These are phyloP conservation scores for Hanseniaspora vineae DNA, from an alignment of 805 yeast species.

Conservation along the genomic window DNA sequence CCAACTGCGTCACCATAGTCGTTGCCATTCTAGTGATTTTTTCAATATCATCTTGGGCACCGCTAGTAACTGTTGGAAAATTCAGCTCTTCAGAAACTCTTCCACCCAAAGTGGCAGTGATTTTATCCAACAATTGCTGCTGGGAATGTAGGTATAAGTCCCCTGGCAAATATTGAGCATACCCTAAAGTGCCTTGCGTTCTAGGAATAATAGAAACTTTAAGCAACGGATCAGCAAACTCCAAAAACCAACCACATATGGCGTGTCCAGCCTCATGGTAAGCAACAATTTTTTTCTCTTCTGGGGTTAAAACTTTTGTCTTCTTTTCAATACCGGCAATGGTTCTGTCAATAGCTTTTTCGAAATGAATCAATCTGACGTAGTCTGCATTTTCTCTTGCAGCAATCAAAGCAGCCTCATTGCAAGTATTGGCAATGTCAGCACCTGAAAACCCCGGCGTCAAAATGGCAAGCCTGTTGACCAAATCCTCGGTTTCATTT, in stretches of 20 bases:
- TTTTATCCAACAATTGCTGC: constrained; percentile 66
- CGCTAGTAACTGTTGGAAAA: constrained; percentile 77
- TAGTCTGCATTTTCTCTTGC: constrained; percentile 58
- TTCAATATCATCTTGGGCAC: constrained; percentile 87
- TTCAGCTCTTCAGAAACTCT: constrained; percentile 85
- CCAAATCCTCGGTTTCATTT: constrained; percentile 41
- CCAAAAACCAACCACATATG: constrained; percentile 84
- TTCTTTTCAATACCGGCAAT: constrained; percentile 90
- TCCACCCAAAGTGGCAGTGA: constrained; percentile 93
- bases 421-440: constrained; percentile 88
- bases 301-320: constrained; percentile 62
- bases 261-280: constrained; percentile 98
- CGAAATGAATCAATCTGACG: constrained; percentile 66
- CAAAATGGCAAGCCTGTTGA: constrained; percentile 78
- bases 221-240: constrained; percentile 78
- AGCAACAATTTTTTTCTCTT: constrained; percentile 77
- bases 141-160: constrained; percentile 71
- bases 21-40: constrained; percentile 83
- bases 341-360: constrained; percentile 86
- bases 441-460: constrained; percentile 97
- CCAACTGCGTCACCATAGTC: constrained; percentile 77
- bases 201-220: constrained; percentile 92
- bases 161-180: constrained; percentile 87
- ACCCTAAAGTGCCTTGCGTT: constrained; percentile 92
- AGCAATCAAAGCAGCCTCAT: constrained; percentile 88